phyloP scores from a whole-genome alignment of 2,329 filamentous ascomycete genomes.

The Microcyclosporella mali region DNA sequence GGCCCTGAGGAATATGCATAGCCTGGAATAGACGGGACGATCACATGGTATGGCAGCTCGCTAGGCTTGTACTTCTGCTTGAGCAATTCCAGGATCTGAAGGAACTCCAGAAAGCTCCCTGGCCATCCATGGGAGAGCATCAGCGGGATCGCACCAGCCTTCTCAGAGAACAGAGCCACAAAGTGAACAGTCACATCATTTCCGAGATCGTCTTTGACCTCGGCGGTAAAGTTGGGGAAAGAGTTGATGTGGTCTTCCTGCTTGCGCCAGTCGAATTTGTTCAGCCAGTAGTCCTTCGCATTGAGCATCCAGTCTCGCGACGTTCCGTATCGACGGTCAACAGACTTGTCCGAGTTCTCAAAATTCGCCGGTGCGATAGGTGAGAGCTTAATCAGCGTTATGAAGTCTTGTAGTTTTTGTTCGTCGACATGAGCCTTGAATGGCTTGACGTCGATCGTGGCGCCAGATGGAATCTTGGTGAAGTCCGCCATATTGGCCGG shows the following conservation, averaged over 20 bases:
- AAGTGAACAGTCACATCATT: constrained; percentile 46
- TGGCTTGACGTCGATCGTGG: constrained; percentile 34
- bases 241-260: constrained; percentile 18
- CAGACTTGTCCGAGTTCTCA: constrained; percentile 36
- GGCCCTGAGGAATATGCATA: constrained; percentile 43
- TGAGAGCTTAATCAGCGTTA: constrained; percentile 43
- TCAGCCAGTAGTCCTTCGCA: constrained; percentile 33
- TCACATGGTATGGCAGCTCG: constrained; percentile 50
- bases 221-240: constrained; percentile 19
- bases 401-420: constrained; percentile 41
- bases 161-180: constrained; percentile 48
- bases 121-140: constrained; percentile 35
- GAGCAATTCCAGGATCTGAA: constrained; percentile 28
- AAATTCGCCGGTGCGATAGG: constrained; percentile 45
- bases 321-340: constrained; percentile 39
- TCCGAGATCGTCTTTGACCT: constrained; percentile 29
- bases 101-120: constrained; percentile 33
- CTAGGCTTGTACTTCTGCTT: constrained; percentile 43
- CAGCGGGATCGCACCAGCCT: constrained; percentile 34
- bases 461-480: constrained; percentile 31
- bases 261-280: constrained; percentile 34
- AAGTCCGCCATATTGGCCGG: constrained; percentile 16
- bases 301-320: constrained; percentile 42
- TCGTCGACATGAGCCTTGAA: constrained; percentile 43
- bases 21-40: constrained; percentile 49